These are phyloP conservation scores for Avena atlantica DNA, from an alignment of 176 grass and related monocot genomes.

Conservation along the genomic window DNA sequence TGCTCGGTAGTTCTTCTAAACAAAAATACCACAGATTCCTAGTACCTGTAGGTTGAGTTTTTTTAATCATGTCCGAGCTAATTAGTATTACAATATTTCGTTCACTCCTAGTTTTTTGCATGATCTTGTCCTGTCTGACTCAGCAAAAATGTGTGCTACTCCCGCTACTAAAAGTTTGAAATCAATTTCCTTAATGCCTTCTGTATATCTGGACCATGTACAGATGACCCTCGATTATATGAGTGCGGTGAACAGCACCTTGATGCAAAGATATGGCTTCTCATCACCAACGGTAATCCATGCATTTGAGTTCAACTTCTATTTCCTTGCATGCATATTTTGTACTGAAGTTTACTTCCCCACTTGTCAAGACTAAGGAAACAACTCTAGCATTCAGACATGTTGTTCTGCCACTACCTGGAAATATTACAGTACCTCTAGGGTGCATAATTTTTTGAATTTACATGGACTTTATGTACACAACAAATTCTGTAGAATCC, in stretches of 20 bases:
- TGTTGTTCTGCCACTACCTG: neutral
- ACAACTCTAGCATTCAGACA: neutral
- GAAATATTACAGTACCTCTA: neutral
- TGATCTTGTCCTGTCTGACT: neutral
- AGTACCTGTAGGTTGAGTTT: neutral
- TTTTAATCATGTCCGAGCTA: neutral
- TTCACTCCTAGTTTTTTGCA: neutral
- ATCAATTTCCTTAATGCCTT: slow-evolving; percentile 13
- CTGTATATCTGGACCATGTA: slow-evolving; percentile 21
- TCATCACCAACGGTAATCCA: slow-evolving; percentile 82
- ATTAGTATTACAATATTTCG: neutral
- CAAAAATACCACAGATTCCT: too few species aligned
- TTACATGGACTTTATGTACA: neutral
- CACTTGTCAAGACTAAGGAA: neutral
- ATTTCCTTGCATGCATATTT: slow-evolving; percentile 5
- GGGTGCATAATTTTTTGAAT: neutral
- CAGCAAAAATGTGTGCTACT: slow-evolving; percentile 22
- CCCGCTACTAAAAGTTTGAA: neutral
- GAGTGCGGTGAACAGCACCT: slow-evolving; percentile 68
- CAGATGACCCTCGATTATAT: slow-evolving; percentile 98
- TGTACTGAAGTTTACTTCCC: neutral
- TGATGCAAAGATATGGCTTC: slow-evolving; percentile 97
- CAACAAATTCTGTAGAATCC: slow-evolving; percentile 72
- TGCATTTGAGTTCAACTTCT: slow-evolving; percentile 34
- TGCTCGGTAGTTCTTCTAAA: too few species aligned